These are phyloP conservation scores for Discostella stelligeroides DNA, from an alignment of 108 stramenopile genomes.

Conservation along the genomic window DNA sequence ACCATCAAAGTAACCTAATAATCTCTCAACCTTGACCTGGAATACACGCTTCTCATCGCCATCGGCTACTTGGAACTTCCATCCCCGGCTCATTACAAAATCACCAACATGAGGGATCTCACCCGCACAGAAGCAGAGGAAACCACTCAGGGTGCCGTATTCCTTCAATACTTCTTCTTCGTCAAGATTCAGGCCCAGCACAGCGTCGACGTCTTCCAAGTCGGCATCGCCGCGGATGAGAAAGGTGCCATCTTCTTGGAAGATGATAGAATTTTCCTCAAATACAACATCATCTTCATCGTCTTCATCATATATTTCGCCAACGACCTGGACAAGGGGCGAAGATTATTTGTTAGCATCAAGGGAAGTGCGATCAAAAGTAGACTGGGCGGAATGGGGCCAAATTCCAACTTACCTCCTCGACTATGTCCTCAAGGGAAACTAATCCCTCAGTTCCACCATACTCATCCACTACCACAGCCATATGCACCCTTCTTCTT, in stretches of 20 bases:
- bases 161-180: slow-evolving; percentile 91
- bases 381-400: neutral
- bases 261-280: slow-evolving; percentile 86
- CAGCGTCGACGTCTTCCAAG: slow-evolving; percentile 91
- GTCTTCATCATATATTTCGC: slow-evolving; percentile 91
- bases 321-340: slow-evolving; percentile 49
- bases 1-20: slow-evolving; percentile 72
- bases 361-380: neutral
- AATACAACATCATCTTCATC: slow-evolving; percentile 90
- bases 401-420: slow-evolving; percentile 88
- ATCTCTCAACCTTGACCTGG: slow-evolving; percentile 73
- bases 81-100: slow-evolving; percentile 88
- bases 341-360: neutral
- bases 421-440: slow-evolving; percentile 95
- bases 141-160: slow-evolving; percentile 91
- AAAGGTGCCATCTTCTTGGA: slow-evolving; percentile 89
- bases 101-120: slow-evolving; percentile 93
- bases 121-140: slow-evolving; percentile 92
- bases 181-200: slow-evolving; percentile 76
- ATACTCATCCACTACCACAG: slow-evolving; percentile 97
- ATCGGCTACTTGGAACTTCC: slow-evolving; percentile 87
- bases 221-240: slow-evolving; percentile 93
- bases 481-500: slow-evolving; percentile 92
- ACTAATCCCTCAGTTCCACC: slow-evolving; percentile 98
- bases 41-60: slow-evolving; percentile 87